Conservation (phyloP, 2,329 filamentous ascomycete species). For the Fusarium beomiforme region DNA sequence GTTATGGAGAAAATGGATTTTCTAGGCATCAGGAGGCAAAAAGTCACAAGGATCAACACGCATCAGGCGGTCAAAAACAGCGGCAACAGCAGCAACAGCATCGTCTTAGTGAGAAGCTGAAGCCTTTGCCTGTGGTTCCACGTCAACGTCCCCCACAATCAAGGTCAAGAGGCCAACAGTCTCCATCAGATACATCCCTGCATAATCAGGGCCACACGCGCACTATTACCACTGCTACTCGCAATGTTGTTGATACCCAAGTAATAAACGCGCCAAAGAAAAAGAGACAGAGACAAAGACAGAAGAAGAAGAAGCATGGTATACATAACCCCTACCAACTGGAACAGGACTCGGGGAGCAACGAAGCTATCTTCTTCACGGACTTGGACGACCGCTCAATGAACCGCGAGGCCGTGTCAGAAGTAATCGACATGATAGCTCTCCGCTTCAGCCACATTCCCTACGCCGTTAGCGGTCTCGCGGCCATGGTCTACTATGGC, state of each 20-base stretch:
- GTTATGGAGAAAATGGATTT: background rate
- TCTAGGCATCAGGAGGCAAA: background rate
- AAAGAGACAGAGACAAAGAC: background rate
- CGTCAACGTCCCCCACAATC: conserved; percentile 24
- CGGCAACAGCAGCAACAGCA: background rate
- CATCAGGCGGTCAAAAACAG: background rate
- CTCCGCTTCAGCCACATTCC: conserved; percentile 53
- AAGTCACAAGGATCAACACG: conserved; percentile 17
- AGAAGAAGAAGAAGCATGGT: background rate
- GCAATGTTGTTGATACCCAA: conserved; percentile 1
- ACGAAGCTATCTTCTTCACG: conserved; percentile 17
- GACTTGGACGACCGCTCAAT: conserved; percentile 36
- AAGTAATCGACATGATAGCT: conserved; percentile 54
- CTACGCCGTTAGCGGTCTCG: conserved; percentile 59
- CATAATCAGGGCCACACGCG: conserved; percentile 11
- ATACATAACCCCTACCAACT: background rate
- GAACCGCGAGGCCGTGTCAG: conserved; percentile 43
- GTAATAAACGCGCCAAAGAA: background rate
- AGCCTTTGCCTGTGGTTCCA: conserved; percentile 27
- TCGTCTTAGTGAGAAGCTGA: conserved; percentile 1
- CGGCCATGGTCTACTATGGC: conserved; percentile 58
- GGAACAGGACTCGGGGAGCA: conserved; percentile 11
- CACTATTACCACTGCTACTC: no score
- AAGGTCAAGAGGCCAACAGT: background rate
- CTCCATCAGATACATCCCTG: conserved; percentile 14